phyloP scores from a whole-genome alignment of 2,329 filamentous ascomycete species.

The Ophiosphaerella herpotricha region DNA sequence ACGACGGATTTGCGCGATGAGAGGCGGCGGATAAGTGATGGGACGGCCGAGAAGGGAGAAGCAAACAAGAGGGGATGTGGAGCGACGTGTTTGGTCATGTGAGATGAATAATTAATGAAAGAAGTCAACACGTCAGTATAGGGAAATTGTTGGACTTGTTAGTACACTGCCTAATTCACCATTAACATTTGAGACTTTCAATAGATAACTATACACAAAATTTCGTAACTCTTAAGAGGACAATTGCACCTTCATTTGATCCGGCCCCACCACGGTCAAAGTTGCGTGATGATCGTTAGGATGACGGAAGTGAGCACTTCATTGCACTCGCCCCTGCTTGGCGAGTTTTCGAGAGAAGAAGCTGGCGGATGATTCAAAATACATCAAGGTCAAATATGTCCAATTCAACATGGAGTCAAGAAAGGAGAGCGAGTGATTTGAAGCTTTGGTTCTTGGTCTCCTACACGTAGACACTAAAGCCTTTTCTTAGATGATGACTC shows the following conservation, averaged over 20 bases:
- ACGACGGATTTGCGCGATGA: conserved; percentile 20
- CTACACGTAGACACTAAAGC: conserved; percentile 15
- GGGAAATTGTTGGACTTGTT: conserved; percentile 6
- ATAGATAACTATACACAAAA: no score
- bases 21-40: conserved; percentile 20
- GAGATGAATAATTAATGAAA: neutral
- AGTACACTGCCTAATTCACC: neutral
- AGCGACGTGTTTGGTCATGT: conserved; percentile 1
- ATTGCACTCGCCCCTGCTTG: neutral
- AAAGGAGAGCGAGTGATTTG: neutral
- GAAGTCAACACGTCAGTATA: neutral
- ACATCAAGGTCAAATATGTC: no score
- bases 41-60: neutral
- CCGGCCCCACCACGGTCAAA: neutral
- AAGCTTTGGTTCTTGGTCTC: neutral
- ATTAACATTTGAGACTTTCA: neutral
- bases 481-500: conserved; percentile 30
- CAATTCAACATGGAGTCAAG: neutral
- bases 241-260: no score
- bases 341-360: no score
- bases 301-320: neutral
- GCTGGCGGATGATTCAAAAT: no score
- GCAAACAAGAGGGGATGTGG: neutral
- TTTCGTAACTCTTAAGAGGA: no score
- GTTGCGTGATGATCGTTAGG: neutral